A percentile compares a stretch with the other conserved stretches of the same genome.
These are phyloP conservation scores for Colletotrichum gloeosporioides DNA, from an alignment of 2,329 filamentous ascomycete species.

Conservation along the genomic window DNA sequence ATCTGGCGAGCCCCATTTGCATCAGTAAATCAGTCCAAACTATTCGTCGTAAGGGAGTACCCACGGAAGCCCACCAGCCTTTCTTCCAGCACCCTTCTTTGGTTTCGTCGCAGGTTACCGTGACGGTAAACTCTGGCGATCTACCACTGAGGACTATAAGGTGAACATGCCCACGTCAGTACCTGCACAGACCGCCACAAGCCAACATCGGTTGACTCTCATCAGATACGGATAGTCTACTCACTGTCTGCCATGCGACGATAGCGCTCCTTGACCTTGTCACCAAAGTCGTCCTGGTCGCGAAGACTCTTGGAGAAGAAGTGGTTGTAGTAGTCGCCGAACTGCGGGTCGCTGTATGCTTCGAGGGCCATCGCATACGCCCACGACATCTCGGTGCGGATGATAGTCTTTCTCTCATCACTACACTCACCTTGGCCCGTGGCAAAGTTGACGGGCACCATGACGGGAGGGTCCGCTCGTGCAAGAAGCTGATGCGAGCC, in stretches of 20 bases:
- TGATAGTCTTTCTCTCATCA: not conserved
- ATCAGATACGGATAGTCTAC: not conserved
- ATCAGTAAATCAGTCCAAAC: not conserved
- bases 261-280: not conserved
- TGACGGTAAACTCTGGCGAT: not conserved
- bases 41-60: not conserved
- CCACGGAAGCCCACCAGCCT: not conserved
- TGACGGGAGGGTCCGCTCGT: not conserved
- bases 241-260: not conserved
- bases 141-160: not conserved
- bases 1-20: not conserved
- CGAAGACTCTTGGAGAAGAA: not conserved
- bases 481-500: not conserved
- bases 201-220: not conserved
- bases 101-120: not conserved
- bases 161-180: not conserved
- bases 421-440: not conserved
- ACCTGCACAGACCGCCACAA: not conserved
- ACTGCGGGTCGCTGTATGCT: not conserved
- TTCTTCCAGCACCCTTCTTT: not conserved
- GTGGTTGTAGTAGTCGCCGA: not conserved
- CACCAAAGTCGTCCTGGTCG: not conserved
- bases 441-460: not conserved
- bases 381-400: not conserved
- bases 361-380: not conserved